Evolutionary conservation across 345 rosid genomes (phyloP).

Genomic region (Cardiospermum halicacabum): DNA sequence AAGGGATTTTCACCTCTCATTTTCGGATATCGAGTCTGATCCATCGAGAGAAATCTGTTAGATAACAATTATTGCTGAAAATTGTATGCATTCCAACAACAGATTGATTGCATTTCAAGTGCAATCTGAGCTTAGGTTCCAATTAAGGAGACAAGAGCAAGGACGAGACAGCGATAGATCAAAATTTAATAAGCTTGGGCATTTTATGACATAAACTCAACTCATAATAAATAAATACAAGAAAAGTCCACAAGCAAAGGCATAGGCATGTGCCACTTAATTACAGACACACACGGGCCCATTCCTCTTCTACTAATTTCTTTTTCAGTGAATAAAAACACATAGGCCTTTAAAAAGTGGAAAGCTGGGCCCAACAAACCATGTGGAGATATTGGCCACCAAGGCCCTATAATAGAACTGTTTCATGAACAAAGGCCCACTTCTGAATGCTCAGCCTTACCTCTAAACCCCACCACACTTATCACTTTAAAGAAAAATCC

Average conservation of each 20-base stretch:
- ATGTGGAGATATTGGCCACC: conserved; percentile 23
- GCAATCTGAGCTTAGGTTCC: background rate
- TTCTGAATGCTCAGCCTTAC: background rate
- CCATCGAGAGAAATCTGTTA: too few relatives aligned
- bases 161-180: conserved; percentile 3
- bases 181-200: background rate
- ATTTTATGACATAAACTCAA: background rate
- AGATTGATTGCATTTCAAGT: too few relatives aligned
- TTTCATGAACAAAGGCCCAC: conserved; percentile 17
- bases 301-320: too few relatives aligned
- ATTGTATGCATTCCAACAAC: too few relatives aligned
- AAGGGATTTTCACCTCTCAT: too few relatives aligned
- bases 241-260: background rate
- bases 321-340: too few relatives aligned
- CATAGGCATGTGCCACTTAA: conserved; percentile 11
- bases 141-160: background rate
- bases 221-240: background rate
- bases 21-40: too few relatives aligned
- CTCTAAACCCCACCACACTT: conserved; percentile 13
- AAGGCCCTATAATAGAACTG: conserved; percentile 4
- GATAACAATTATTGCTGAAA: too few relatives aligned
- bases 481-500: background rate
- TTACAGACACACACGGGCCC: background rate
- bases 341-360: background rate
- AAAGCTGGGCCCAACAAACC: conserved; percentile 17